Base-by-base conservation (phyloP, 2,329 filamentous ascomycete species). In the Aphanocladium album region DNA sequence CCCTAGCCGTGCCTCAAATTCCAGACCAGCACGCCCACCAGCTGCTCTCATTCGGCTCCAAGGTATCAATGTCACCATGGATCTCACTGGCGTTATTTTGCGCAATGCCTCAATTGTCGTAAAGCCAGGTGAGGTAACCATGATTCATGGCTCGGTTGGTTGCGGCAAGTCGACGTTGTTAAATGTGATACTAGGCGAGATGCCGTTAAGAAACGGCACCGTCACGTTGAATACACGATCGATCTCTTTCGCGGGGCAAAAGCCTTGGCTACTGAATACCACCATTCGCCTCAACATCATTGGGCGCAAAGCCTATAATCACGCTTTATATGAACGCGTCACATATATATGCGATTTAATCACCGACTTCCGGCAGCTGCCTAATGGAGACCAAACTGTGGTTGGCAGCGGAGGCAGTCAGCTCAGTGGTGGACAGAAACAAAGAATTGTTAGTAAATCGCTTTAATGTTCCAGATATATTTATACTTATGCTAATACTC, bases 221-320 rank as follows among this genome's bases (percentile, higher is more conserved):
- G 30, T 33, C 11, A 9, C 25, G 8, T 8, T 53, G 1, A 6
- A n/a, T 5, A 53, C 57, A 2, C 19, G 27, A 27, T 52, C 62
- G 63, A 57, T 62, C 62, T 62, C 47, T 9, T 60, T 17, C 25
- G 45, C 47, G 2, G 49, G 39, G 3, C 49, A 81, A 55, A 69
- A 67, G 0, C 72, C 78, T 0, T 81, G 78, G 77, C 69, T 79
- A 1, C 69, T 70, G 4, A 80, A 80, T 60, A 68, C 64, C 1
- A 74, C 72, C 0, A 65, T 80, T 17, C 68, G 69, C 8, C 63
- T 76, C 0, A 76, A 75, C 39, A 76, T 81, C 6, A 61, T 75
- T 0, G 77, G 74, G 0, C 55, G 45, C n/a, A 37, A 52, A 5
- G 3, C 23, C 3, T 47, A 17, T 17, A 17, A 60, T 12, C n/a